Conservation (phyloP, 169 alveolate species). For the Plasmodium inui region DNA sequence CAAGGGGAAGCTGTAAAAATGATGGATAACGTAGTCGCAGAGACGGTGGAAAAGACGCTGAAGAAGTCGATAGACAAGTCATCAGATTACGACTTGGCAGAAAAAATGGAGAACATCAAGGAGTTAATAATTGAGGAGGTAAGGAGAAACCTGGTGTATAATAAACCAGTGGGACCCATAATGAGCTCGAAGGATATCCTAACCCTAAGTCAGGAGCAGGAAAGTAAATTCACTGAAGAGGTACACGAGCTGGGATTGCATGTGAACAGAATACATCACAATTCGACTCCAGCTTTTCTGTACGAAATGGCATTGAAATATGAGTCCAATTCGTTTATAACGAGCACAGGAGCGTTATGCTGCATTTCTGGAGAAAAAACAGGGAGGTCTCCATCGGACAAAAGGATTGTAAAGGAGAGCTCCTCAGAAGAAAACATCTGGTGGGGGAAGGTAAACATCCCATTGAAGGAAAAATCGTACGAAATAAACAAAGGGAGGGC, state of each 20-base stretch:
- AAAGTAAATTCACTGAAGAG: constrained; percentile 50
- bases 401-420: constrained; percentile 92
- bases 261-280: constrained; percentile 77
- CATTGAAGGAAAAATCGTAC: constrained; percentile 90
- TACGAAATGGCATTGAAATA: constrained; percentile 87
- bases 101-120: constrained; percentile 57
- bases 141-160: constrained; percentile 37
- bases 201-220: constrained; percentile 71
- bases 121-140: constrained; percentile 52
- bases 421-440: constrained; percentile 88
- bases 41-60: neutral
- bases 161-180: constrained; percentile 62
- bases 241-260: constrained; percentile 76
- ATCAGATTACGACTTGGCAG: constrained; percentile 24
- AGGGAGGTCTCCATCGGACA: constrained; percentile 95
- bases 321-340: constrained; percentile 85
- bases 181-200: constrained; percentile 73
- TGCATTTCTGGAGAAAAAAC: constrained; percentile 89
- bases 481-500: constrained; percentile 93
- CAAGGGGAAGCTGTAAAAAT: neutral
- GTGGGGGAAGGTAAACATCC: constrained; percentile 97
- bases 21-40: neutral
- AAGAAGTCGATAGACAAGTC: constrained; percentile 12
- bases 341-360: constrained; percentile 90
- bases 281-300: constrained; percentile 79